Base-by-base conservation (phyloP, 2,329 filamentous ascomycete genomes). In the Pseudomassariella vexata region DNA sequence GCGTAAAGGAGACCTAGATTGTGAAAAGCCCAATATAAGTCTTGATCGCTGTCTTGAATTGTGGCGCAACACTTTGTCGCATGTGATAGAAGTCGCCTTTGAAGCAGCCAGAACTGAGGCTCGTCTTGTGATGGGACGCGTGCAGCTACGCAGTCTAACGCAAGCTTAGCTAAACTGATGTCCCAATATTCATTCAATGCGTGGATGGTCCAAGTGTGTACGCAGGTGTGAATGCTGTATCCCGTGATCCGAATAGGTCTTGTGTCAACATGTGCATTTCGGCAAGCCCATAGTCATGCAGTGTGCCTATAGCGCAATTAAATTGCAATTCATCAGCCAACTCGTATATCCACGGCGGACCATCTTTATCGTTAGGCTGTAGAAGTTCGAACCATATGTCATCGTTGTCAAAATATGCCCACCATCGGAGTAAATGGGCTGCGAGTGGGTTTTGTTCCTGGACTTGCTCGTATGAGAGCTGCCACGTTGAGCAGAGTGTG, bases 391-490 rank as follows among this genome's bases (percentile, higher is more conserved):
- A 39, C 36, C 38, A 43, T 6, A 43, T 20, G 23, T 41, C 40
- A 19, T 41, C 32, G 17, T 39, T 41, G 18, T 41, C 34, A 29
- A 43, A 36, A 21, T 38, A 43, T 9, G 38, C 35, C 35, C 30
- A 41, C 19, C 21, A 26, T n/a, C 32, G 36, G 12, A 43, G 40
- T n/a, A 43, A 15, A 7, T 36, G 12, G 16, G 31, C 36, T 25
- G 36, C 21, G 9, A 20, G n/a, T 22, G 37, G 31, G 28, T 54
- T 53, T 19, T 49, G 44, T 36, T 48, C 42, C 39, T 59, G 30
- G 19, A 69, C 50, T 14, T 59, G 43, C 19, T 46, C 28, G 28
- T 54, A 62, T 9, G 60, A 61, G 16, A 67, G 36, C n/a, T 57
- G 34, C 60, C 55, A 65, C 22, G 55, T 63, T 5, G 53, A 55